These are phyloP conservation scores for Immersiporthe knoxdaviesiana DNA, from an alignment of 2,329 filamentous ascomycete genomes.

Conservation along the genomic window DNA sequence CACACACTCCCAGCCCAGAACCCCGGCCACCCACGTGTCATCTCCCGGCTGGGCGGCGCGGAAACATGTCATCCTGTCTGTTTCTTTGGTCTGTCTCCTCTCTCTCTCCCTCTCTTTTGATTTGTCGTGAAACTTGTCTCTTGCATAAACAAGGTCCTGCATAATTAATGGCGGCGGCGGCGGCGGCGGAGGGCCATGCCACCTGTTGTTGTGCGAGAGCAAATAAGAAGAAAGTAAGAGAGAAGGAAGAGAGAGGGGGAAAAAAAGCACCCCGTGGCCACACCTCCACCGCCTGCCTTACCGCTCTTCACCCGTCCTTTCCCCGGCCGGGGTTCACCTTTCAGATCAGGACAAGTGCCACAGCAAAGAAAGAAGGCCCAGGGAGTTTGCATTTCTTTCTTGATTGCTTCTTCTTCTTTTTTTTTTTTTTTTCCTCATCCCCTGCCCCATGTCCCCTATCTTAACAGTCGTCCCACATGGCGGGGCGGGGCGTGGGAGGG, in stretches of 20 bases:
- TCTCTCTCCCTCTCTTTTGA: not conserved
- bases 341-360: constrained; percentile 4
- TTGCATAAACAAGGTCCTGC: not conserved
- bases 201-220: not conserved
- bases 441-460: not conserved
- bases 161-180: not conserved
- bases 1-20: constrained; percentile 1
- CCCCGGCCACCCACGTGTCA: constrained; percentile 29
- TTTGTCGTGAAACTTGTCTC: not conserved
- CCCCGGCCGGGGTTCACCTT: constrained; percentile 7
- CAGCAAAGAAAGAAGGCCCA: not conserved
- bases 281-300: constrained; percentile 7
- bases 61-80: not conserved
- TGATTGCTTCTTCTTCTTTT: too few relatives aligned
- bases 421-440: not conserved
- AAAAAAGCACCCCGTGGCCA: not conserved
- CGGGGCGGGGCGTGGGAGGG: not conserved
- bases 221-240: not conserved
- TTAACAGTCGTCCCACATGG: constrained; percentile 3
- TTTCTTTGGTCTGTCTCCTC: not conserved
- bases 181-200: not conserved
- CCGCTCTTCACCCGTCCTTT: constrained; percentile 12
- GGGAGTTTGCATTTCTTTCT: too few relatives aligned
- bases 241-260: not conserved
- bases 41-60: constrained; percentile 16